These are phyloP conservation scores for Penicillium canariense DNA, from an alignment of 495 filamentous ascomycete genomes.

Conservation along the genomic window DNA sequence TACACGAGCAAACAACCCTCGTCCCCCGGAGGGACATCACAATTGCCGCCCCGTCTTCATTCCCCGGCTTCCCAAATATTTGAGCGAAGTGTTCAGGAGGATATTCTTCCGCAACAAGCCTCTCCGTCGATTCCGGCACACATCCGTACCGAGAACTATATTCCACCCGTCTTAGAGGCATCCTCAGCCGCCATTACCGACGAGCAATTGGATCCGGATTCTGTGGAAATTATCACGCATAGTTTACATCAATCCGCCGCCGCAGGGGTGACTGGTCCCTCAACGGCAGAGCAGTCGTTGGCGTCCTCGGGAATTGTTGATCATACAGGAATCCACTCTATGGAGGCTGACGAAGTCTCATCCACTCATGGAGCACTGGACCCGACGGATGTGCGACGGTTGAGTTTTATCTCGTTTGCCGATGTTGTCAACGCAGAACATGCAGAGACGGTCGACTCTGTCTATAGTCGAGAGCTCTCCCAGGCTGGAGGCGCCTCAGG, in stretches of 20 bases:
- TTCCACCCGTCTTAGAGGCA: slow-evolving; percentile 85
- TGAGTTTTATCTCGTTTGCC: slow-evolving; percentile 92
- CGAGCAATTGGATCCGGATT: slow-evolving; percentile 48
- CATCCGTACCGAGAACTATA: slow-evolving; percentile 88
- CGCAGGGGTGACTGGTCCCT: slow-evolving; percentile 54
- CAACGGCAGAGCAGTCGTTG: slow-evolving; percentile 30
- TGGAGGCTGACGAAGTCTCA: slow-evolving; percentile 61
- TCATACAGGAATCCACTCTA: slow-evolving; percentile 51
- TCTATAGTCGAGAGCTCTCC: slow-evolving; percentile 52
- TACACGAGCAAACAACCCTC: slow-evolving; percentile 39
- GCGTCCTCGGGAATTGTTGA: slow-evolving; percentile 40
- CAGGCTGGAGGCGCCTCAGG: slow-evolving; percentile 45
- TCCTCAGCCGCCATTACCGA: slow-evolving; percentile 87
- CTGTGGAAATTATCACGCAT: slow-evolving; percentile 86
- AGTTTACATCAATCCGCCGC: slow-evolving; percentile 75
- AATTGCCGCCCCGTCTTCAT: slow-evolving; percentile 57
- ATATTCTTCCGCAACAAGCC: slow-evolving; percentile 53
- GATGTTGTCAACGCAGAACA: slow-evolving; percentile 93
- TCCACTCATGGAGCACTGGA: slow-evolving; percentile 54
- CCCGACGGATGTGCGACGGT: slow-evolving; percentile 70
- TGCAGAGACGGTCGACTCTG: slow-evolving; percentile 35
- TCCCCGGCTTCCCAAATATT: slow-evolving; percentile 84
- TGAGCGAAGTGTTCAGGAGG: slow-evolving; percentile 89
- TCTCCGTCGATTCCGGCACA: slow-evolving; percentile 76
- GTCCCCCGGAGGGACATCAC: slow-evolving; percentile 46